These are phyloP conservation scores for Diversispora epigaea DNA, from an alignment of 192 early-diverging fungal genomes.

Conservation along the genomic window DNA sequence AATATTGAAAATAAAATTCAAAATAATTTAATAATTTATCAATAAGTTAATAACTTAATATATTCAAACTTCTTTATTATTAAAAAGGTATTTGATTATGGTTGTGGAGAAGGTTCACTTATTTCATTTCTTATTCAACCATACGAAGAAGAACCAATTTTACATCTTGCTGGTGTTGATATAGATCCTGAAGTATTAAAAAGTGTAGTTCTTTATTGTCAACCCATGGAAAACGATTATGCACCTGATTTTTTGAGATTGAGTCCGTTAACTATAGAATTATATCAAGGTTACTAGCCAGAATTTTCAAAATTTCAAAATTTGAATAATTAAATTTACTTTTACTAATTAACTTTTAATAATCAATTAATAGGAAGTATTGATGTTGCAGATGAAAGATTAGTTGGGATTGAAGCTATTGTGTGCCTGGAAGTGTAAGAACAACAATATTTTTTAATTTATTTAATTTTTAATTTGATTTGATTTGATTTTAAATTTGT, in stretches of 20 bases:
- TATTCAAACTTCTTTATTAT: background rate
- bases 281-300: slow-evolving; percentile 61
- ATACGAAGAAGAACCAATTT: slow-evolving; percentile 54
- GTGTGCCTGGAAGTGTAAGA: slow-evolving; percentile 74
- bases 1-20: background rate
- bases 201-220: slow-evolving; percentile 48
- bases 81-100: slow-evolving; percentile 74
- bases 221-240: slow-evolving; percentile 61
- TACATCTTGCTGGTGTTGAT: slow-evolving; percentile 71
- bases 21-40: background rate
- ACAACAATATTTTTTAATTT: background rate
- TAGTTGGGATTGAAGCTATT: slow-evolving; percentile 68
- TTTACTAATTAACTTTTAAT: slow-evolving; percentile 2
- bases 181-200: slow-evolving; percentile 48
- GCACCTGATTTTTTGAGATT: slow-evolving; percentile 51
- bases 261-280: slow-evolving; percentile 56
- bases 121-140: slow-evolving; percentile 60
- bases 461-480: no score
- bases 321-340: slow-evolving; percentile 8
- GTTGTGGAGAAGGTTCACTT: slow-evolving; percentile 83
- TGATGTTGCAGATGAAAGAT: slow-evolving; percentile 46
- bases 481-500: background rate
- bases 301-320: background rate
- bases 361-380: slow-evolving; percentile 51
- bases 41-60: background rate